These are phyloP conservation scores for Scalesia atractyloides DNA, from an alignment of 129 eudicot genomes.

Conservation along the genomic window DNA sequence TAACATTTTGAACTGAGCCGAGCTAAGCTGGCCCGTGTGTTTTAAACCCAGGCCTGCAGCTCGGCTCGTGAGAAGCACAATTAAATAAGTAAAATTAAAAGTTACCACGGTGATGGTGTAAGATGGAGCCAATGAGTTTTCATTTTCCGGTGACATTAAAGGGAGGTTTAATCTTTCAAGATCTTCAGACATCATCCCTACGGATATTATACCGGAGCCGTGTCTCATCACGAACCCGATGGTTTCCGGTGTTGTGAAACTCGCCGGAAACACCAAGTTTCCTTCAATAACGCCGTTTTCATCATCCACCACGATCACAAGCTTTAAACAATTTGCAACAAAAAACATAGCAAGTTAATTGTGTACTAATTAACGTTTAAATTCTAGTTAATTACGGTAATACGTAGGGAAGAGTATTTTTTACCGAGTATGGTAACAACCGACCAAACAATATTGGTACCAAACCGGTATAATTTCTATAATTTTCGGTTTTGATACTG, in stretches of 20 bases:
- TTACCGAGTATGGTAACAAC: too few relatives aligned
- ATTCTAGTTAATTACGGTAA: not conserved
- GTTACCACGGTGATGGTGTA: conserved; percentile 90
- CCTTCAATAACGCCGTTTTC: conserved; percentile 66
- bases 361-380: not conserved
- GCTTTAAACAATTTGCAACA: conserved; percentile 42
- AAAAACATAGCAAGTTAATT: not conserved
- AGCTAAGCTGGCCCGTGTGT: too few relatives aligned
- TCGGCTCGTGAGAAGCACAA: not conserved
- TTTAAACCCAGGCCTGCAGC: too few relatives aligned
- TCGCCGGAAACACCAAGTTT: conserved; percentile 77
- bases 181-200: conserved; percentile 82
- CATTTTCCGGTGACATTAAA: conserved; percentile 80
- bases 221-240: conserved; percentile 72
- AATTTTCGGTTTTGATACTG: too few relatives aligned
- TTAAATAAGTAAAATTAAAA: not conserved
- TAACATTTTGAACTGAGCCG: too few relatives aligned
- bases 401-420: too few relatives aligned
- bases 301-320: conserved; percentile 85
- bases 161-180: conserved; percentile 86
- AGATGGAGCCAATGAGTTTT: conserved; percentile 68
- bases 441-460: too few relatives aligned
- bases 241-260: conserved; percentile 46
- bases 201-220: conserved; percentile 88
- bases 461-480: too few relatives aligned